These are phyloP conservation scores for Sporothrix humicola DNA, from an alignment of 2,329 filamentous ascomycete species.

Conservation along the genomic window DNA sequence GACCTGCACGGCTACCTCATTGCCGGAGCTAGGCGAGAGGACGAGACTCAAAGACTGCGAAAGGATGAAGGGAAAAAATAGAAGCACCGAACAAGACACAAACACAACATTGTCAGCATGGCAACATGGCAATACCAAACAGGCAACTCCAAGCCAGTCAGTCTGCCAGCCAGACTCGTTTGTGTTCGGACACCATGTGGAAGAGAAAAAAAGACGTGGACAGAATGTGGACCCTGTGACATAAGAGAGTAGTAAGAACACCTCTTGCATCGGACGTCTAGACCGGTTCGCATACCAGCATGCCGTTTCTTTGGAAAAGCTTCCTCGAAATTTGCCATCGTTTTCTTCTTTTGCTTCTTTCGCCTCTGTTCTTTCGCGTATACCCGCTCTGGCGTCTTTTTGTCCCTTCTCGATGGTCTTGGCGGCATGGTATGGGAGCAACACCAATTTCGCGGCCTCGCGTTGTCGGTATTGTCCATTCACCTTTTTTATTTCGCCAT, in stretches of 20 bases:
- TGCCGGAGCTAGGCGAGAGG: background rate
- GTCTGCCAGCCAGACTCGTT: background rate
- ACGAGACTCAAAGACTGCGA: background rate
- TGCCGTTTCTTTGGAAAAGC: background rate
- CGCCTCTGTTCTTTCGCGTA: background rate
- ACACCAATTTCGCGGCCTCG: background rate
- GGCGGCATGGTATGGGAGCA: background rate
- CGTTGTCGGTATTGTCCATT: background rate
- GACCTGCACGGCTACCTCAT: background rate
- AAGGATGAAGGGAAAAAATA: background rate
- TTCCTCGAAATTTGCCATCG: background rate
- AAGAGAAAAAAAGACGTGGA: too few relatives aligned
- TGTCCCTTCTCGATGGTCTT: background rate
- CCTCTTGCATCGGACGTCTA: background rate
- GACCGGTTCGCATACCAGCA: background rate
- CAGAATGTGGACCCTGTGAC: background rate
- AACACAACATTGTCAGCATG: background rate
- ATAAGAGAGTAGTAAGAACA: background rate
- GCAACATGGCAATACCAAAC: background rate
- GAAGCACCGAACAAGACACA: background rate
- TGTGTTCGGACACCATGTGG: background rate
- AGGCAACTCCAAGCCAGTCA: background rate
- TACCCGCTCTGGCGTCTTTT: slow-evolving; percentile 23
- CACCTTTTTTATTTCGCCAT: background rate
- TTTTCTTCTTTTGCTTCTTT: background rate